A percentile compares a stretch with the other conserved stretches of the same genome.
Evolutionary conservation across 768 basidiomycete species (phyloP).

Genomic region (Cystofilobasidium ferigula): DNA sequence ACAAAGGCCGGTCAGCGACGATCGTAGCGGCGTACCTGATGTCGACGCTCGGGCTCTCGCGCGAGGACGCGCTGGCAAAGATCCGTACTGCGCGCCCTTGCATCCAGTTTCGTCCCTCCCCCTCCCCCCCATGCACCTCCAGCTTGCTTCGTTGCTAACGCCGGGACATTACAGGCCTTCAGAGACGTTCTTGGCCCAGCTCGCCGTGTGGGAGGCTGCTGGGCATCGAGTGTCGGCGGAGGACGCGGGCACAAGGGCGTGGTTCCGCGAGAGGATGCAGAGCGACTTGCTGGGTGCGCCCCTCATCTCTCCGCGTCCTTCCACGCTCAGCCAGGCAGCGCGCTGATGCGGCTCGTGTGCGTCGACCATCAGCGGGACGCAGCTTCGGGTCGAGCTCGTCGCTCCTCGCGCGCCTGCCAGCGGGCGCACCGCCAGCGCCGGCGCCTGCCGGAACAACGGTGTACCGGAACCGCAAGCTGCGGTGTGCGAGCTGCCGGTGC

Average conservation of each 20-base stretch:
- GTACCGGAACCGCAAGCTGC: conserved; percentile 7
- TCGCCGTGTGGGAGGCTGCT: conserved; percentile 65
- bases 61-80: conserved; percentile 54
- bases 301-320: conserved; percentile 18
- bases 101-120: conserved; percentile 51
- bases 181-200: conserved; percentile 64
- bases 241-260: conserved; percentile 65
- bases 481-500: conserved; percentile 21
- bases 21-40: conserved; percentile 83
- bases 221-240: conserved; percentile 54
- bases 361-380: conserved; percentile 47
- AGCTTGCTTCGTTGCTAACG: too few relatives aligned
- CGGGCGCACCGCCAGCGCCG: conserved; percentile 37
- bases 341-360: not conserved
- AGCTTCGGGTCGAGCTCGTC: conserved; percentile 38
- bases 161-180: conserved; percentile 55
- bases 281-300: conserved; percentile 67
- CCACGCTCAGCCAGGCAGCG: not conserved
- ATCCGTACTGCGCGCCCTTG: conserved; percentile 57
- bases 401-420: conserved; percentile 29
- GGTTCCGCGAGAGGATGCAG: conserved; percentile 66
- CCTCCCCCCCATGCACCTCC: not conserved
- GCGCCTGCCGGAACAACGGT: conserved; percentile 31
- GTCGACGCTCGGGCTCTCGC: conserved; percentile 53
- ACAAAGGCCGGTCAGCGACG: conserved; percentile 64